Evolutionary conservation across 257 asterid species (phyloP).

Genomic region (Agastache rugosa): DNA sequence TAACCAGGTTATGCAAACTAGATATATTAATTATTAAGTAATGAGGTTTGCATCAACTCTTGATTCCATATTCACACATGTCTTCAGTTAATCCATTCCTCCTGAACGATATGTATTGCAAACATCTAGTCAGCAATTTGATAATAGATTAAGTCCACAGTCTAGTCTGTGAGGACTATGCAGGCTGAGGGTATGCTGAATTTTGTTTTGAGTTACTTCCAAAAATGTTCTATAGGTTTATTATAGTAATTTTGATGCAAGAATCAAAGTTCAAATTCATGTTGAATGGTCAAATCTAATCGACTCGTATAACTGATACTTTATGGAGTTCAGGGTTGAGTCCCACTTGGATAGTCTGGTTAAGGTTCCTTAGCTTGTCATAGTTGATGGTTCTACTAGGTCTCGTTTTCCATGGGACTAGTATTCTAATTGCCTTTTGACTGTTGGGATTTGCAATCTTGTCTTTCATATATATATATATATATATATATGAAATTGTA

Average conservation of each 20-base stretch:
- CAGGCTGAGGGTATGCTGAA: too few species aligned
- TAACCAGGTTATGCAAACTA: background rate
- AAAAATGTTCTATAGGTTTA: too few species aligned
- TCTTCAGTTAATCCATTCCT: background rate
- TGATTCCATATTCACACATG: background rate
- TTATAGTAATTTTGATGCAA: slow-evolving; percentile 14
- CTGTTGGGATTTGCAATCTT: slow-evolving; percentile 15
- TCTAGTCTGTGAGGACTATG: too few species aligned
- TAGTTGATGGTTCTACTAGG: slow-evolving; percentile 10
- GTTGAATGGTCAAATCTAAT: background rate
- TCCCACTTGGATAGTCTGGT: slow-evolving; percentile 3
- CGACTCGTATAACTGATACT: slow-evolving; percentile 1
- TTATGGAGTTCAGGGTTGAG: background rate
- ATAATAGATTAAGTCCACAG: background rate
- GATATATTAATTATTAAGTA: background rate
- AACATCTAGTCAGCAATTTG: background rate
- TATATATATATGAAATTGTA: background rate
- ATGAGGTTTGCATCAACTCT: background rate
- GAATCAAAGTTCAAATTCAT: slow-evolving; percentile 12
- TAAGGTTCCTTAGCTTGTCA: slow-evolving; percentile 6
- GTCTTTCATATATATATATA: background rate
- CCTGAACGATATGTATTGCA: slow-evolving; percentile 8
- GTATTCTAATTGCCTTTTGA: slow-evolving; percentile 8
- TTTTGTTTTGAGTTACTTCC: too few species aligned
- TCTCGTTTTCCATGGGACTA: background rate